These are phyloP conservation scores for Mucor sp. DNA, from an alignment of 371 early-diverging fungal species.

Conservation along the genomic window DNA sequence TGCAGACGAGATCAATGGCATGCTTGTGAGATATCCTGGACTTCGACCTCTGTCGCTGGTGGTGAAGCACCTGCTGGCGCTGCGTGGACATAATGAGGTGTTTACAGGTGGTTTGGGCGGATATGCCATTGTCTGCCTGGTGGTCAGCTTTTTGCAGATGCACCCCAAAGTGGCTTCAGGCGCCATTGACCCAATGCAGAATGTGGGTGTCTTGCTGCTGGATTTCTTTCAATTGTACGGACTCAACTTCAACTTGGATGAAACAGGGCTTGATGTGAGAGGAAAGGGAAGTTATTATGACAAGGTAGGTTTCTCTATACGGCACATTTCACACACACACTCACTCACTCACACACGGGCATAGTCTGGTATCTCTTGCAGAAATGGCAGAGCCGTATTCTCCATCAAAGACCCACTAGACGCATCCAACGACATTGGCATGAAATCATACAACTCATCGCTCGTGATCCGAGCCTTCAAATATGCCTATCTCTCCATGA, in stretches of 20 bases:
- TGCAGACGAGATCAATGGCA: slow-evolving; percentile 58
- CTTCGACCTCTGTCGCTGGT: slow-evolving; percentile 72
- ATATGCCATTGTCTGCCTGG: slow-evolving; percentile 87
- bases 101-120: slow-evolving; percentile 93
- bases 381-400: slow-evolving; percentile 31
- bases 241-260: slow-evolving; percentile 67
- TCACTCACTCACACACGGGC: neutral
- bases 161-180: slow-evolving; percentile 83
- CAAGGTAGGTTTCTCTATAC: slow-evolving; percentile 38
- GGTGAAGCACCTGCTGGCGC: slow-evolving; percentile 82
- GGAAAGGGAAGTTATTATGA: slow-evolving; percentile 63
- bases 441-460: slow-evolving; percentile 37
- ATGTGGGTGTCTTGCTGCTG: slow-evolving; percentile 87
- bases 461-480: slow-evolving; percentile 19
- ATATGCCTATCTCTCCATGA: slow-evolving; percentile 28
- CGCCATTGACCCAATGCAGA: slow-evolving; percentile 68
- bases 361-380: slow-evolving; percentile 8
- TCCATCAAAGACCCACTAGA: slow-evolving; percentile 69
- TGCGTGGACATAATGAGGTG: slow-evolving; percentile 85
- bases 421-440: slow-evolving; percentile 58
- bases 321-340: neutral
- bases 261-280: slow-evolving; percentile 69
- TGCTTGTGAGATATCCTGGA: slow-evolving; percentile 58
- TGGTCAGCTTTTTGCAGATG: slow-evolving; percentile 86
- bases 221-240: slow-evolving; percentile 98